Evolutionary conservation across 768 basidiomycete genomes (phyloP), one percentile per base, ranked within the genome.

Genomic region (Suillus ampliporus): DNA sequence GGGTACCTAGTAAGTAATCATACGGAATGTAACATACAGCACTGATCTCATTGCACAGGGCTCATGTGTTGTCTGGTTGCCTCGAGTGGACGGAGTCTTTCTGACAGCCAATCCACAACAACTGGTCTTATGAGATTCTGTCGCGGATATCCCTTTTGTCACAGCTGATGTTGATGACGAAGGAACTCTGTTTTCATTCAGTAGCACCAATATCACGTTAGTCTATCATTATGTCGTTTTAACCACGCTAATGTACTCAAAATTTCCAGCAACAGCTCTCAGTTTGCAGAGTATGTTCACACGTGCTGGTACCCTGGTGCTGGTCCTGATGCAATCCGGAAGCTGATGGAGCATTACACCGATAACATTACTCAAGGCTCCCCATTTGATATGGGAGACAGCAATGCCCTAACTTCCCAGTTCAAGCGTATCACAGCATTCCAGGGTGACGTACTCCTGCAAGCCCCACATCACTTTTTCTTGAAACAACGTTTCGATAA

Each of bases 151-250:
- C 5, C 84, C 83, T 0, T 81, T 82, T 64, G 71, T 87, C 31
- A 83, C 47, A 79, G 84, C 84, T 19, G 80, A 85, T 63, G 80
- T 78, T 63, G 84, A 88, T 56, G 88, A 89, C 59, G 88, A 89
- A 68, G 88, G 86, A 7, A 85, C 86, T 0, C 50, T 77, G 3
- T 79, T 78, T 67, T 63, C 75, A 0, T 23, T 77, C 8, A 56
- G 67, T 3, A 67, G 50, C 1, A 31, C 57, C 6, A 77, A 77
- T 58, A 64, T 79, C 41, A 69, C 73, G 78, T 78, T 19, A 44
- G 43, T 44, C n/a, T 44, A 44, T 9, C n/a, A 8, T 44, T 5
- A 65, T 44, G 40, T 28, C 19, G 10, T 19, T 34, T 34, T 41
- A 13, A 35, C 23, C 35, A 31, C 19, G 17, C 26, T 43, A 21